Base-by-base conservation (phyloP, 2,329 filamentous ascomycete species). In the Colletotrichum destructivum region DNA sequence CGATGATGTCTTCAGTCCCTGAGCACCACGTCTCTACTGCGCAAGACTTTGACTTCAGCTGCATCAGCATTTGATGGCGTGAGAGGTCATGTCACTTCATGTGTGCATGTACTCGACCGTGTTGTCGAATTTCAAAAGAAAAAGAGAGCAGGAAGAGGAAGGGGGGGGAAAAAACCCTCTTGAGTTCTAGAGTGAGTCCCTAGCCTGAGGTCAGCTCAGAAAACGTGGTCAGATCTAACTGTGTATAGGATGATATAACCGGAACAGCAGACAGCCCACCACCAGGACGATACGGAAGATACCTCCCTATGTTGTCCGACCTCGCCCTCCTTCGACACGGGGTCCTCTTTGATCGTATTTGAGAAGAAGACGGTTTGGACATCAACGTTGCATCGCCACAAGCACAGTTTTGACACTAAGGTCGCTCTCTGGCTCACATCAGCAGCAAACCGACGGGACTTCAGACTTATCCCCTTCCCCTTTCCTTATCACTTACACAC, bases 1-100 rank as follows among this genome's bases (percentile, higher is more conserved):
- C 51, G 51, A 67, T 13, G 60, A 52, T 26, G n/a, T 42, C 46
- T 40, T 42, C 11, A 13, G 46, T 18, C n/a, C 21, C 46, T 51
- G 4, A 54, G 26, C 26, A 35, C 15, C 12, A 18, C n/a, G 9
- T 18, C 26, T 18, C 31, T n/a, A n/a, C 23, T 16, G 38, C 18
- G 16, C 18, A 44, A 21, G 11, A 5, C 15, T 8, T 13, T 31
- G 16, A 11, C 9, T 21, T 21, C 7, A 49, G 26, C 26, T 7
- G n/a, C n/a, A 5, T 18, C 26, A 21, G 21, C 21, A 35, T n/a
- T 18, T 1, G 4, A 3, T 15, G 13, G 21, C 55, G 16, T 16
- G 13, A 59, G 55, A 59, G 38, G 38, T 21, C 38, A 3, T 11
- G 7, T 9, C 8, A 1, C 38, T 12, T 21, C 35, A 16, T 11